Base-by-base conservation (phyloP, 495 filamentous ascomycete genomes). In the Lepraria neglecta region DNA sequence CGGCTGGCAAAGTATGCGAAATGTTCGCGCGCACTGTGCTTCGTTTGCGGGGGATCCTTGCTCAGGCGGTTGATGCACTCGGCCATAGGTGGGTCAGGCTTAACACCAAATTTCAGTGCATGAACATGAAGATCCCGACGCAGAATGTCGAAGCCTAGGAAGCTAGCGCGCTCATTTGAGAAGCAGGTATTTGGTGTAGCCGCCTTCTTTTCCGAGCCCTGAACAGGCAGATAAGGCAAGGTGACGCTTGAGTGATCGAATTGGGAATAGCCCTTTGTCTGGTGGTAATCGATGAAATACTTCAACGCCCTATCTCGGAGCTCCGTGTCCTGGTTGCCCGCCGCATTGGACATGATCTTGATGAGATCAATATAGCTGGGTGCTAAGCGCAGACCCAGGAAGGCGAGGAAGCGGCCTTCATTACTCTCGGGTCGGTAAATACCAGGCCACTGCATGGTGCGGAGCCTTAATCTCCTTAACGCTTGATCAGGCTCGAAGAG, bases 1-100 rank as follows among this genome's bases (percentile, higher is more conserved):
- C 94, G 84, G 48, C 76, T 79, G n/a, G 88, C 80, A 67, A 98
- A 83, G 66, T 98, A 97, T 44, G 80, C 78, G 69, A 95, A 98
- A 19, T 90, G 66, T 6, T 81, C 77, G 35, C 82, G 78, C 0
- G 92, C 92, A 56, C 85, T 81, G 28, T 73, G 72, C 28, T 77
- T 76, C 28, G 76, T 84, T 57, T 75, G 73, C 0, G 94, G 92
- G 31, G 92, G 92, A 10, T 80, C 80, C 5, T 78, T 76, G 11
- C 91, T 72, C 27, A 97, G 78, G 46, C 75, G 76, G 28, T 87
- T 81, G 11, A 92, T 79, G 65, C 90, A 95, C 28, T 87, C 82
- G 1, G 75, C 72, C 60, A 98, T 85, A 0, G 84, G 82, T 1
- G 94, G 94, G 72, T 97, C 88, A 24, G 80, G 68, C 30, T 78